phyloP scores from a whole-genome alignment of 164 flowering plant genomes.

The Stephania yunnanensis region DNA sequence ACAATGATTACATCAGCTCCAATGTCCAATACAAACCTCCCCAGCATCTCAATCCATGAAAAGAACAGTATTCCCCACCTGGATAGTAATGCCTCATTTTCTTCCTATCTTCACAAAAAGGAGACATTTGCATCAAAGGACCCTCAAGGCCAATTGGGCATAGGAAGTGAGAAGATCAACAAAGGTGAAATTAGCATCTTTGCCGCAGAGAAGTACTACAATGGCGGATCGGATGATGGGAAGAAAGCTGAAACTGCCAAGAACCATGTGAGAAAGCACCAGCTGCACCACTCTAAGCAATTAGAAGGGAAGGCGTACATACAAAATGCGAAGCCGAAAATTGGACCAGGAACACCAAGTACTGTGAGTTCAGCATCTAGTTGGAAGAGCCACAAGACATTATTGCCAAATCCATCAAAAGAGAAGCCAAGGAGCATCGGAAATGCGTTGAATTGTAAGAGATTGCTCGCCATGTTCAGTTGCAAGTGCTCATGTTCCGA shows the following conservation, averaged over 20 bases:
- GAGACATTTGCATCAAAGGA: conserved; percentile 13
- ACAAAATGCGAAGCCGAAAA: conserved; percentile 14
- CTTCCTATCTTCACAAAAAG: conserved; percentile 32
- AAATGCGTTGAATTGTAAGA: conserved; percentile 16
- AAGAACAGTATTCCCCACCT: conserved; percentile 12
- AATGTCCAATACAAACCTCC: conserved; percentile 12
- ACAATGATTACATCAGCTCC: conserved; percentile 26
- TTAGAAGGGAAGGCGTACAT: neutral
- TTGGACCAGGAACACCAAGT: conserved; percentile 39
- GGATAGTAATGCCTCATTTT: conserved; percentile 33
- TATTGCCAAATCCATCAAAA: conserved; percentile 26
- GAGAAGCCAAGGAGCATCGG: conserved; percentile 12
- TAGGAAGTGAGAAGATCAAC: conserved; percentile 21
- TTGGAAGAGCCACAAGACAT: conserved; percentile 56
- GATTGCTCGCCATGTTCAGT: conserved; percentile 36
- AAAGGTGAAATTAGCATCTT: conserved; percentile 69
- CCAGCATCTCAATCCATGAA: conserved; percentile 4
- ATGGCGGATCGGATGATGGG: conserved; percentile 31
- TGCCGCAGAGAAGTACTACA: conserved; percentile 68
- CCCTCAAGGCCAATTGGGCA: conserved; percentile 2
- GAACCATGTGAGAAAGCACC: conserved; percentile 8
- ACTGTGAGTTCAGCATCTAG: conserved; percentile 49
- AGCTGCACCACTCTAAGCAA: neutral
- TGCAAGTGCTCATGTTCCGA: conserved; percentile 54
- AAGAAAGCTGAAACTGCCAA: conserved; percentile 11